These are phyloP conservation scores for Taxillus chinensis DNA, from an alignment of 164 flowering plant genomes.

Conservation along the genomic window DNA sequence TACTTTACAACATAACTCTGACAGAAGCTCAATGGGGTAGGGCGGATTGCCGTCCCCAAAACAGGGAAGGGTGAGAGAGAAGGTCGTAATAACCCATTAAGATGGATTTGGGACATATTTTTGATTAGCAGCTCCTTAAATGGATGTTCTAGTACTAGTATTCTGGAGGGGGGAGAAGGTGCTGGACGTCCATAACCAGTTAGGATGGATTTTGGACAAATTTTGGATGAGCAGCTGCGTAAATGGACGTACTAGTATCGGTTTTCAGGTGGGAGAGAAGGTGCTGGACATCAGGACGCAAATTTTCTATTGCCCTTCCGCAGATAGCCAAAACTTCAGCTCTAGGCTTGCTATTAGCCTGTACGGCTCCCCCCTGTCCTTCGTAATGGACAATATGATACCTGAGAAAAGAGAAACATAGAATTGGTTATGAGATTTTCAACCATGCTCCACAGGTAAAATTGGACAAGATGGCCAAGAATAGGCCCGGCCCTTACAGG, in stretches of 20 bases:
- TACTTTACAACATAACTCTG: too few relatives aligned
- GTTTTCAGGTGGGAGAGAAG: slow-evolving; percentile 79
- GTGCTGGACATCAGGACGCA: slow-evolving; percentile 84
- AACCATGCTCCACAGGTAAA: background rate
- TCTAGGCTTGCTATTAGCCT: slow-evolving; percentile 72
- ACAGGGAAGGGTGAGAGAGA: too few relatives aligned
- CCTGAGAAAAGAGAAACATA: slow-evolving; percentile 28
- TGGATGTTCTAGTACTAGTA: too few relatives aligned
- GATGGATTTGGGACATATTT: too few relatives aligned
- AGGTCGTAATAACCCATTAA: too few relatives aligned
- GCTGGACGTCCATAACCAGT: background rate
- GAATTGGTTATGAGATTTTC: background rate
- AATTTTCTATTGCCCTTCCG: slow-evolving; percentile 53
- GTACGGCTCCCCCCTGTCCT: slow-evolving; percentile 97
- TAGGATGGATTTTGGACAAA: slow-evolving; percentile 39
- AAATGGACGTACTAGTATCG: slow-evolving; percentile 67
- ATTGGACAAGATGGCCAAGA: background rate
- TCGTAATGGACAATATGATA: slow-evolving; percentile 88
- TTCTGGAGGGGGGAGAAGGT: too few relatives aligned
- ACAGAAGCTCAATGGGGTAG: too few relatives aligned
- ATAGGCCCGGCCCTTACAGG: slow-evolving; percentile 55
- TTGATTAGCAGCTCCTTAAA: too few relatives aligned
- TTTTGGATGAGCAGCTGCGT: slow-evolving; percentile 83
- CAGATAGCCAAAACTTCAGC: slow-evolving; percentile 59
- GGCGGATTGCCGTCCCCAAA: too few relatives aligned